Evolutionary conservation across 2,329 filamentous ascomycete genomes (phyloP), one percentile per base, ranked within the genome.

Genomic region (Graphium sp.): DNA sequence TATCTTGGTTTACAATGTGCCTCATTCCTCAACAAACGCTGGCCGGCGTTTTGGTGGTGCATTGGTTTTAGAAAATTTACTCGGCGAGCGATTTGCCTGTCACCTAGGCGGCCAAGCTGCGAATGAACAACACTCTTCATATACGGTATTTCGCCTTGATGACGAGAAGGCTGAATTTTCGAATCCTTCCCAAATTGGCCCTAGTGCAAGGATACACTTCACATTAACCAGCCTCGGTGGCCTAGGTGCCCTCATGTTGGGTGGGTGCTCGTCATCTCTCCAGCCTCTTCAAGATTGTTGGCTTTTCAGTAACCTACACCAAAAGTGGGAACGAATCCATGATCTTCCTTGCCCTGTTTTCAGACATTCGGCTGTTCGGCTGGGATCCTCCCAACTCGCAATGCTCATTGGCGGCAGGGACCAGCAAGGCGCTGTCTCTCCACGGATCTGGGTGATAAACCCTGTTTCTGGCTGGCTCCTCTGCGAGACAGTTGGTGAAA

Each of bases 231-330:
- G 70, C 27, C 45, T 91, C 5, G 63, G 61, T 2, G 52, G 58
- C 19, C 49, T 52, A 14, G 66, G 66, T 11, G 63, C 62, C 34
- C 50, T 94, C 8, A 56, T 93, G 26, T 62, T 69, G 18, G 85
- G 87, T 15, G 87, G 87, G 5, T 66, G 85, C 34, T 61, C 66
- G n/a, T 87, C 82, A 6, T 84, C 85, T 5, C 60, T 72, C 9
- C 63, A 61, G 18, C 72, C 72, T 2, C 55, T 82, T 23, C 56
- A 57, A 20, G 80, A 89, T 46, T 84, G 78, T 39, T 94, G 82
- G 82, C 39, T 84, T 2, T 69, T 75, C 36, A 59, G 65, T 29
- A 63, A 63, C 28, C 58, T 58, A 4, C 37, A 41, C 3, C 48
- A 48, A 24, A 47, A 42, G 10, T 93, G 83, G 83, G 58, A 60